Evolutionary conservation across 768 basidiomycete species (phyloP).

Genomic region (Wakefieldia striispora): DNA sequence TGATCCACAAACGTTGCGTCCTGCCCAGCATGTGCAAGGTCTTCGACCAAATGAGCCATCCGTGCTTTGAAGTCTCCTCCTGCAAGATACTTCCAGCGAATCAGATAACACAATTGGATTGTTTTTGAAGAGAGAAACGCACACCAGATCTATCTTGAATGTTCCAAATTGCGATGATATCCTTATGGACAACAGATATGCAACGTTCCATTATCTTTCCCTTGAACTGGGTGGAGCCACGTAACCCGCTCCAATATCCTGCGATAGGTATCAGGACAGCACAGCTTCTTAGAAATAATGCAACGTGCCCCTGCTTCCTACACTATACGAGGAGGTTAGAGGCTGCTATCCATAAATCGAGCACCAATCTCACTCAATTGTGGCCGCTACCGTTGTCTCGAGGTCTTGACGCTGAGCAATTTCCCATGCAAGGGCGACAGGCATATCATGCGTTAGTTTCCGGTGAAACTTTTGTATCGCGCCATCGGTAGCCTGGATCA

Average conservation of each 20-base stretch:
- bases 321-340: background rate
- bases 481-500: constrained; percentile 4
- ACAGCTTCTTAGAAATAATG: background rate
- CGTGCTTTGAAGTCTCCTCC: constrained; percentile 6
- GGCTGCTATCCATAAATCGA: too few relatives aligned
- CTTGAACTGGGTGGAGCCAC: background rate
- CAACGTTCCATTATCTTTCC: background rate
- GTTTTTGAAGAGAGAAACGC: background rate
- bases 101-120: background rate
- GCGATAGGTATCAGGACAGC: background rate
- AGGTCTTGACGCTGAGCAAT: constrained; percentile 6
- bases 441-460: background rate
- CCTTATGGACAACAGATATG: constrained; percentile 2
- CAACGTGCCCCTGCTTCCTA: constrained; percentile 1
- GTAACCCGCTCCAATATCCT: constrained; percentile 3
- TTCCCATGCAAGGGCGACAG: constrained; percentile 6
- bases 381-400: background rate
- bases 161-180: constrained; percentile 10
- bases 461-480: constrained; percentile 1
- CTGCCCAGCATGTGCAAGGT: background rate
- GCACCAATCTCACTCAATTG: background rate
- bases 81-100: background rate
- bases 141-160: constrained; percentile 1
- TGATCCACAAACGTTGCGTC: background rate
- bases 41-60: constrained; percentile 5